Percentiles rank a stretch among this genome's conserved stretches.
phyloP scores from a whole-genome alignment of 2,329 filamentous ascomycete genomes.

The Coniochaeta sp. region DNA sequence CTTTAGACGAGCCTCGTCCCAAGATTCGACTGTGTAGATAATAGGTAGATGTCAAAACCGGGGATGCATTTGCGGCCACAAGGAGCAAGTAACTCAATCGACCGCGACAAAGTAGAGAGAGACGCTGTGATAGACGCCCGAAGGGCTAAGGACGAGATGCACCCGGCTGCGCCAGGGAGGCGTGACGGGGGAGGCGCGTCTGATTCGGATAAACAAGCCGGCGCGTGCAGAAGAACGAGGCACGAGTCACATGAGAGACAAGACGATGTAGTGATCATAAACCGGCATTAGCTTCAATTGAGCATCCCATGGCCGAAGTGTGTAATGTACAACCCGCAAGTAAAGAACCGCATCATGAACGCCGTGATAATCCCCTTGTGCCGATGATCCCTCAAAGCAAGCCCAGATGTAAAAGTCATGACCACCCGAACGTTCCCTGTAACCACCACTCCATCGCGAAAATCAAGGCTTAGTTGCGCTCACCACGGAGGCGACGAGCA shows the following conservation, averaged over 20 bases:
- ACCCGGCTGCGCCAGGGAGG: no score
- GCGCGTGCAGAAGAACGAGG: slow-evolving; percentile 8
- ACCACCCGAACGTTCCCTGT: slow-evolving; percentile 25
- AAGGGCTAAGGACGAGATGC: no score
- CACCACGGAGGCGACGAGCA: slow-evolving; percentile 87
- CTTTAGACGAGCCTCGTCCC: slow-evolving; percentile 17
- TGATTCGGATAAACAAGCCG: neutral
- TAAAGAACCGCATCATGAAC: slow-evolving; percentile 33
- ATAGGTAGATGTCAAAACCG: slow-evolving; percentile 6
- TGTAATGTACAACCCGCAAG: slow-evolving; percentile 33
- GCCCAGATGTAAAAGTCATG: slow-evolving; percentile 19
- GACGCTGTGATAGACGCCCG: no score
- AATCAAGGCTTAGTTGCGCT: slow-evolving; percentile 63
- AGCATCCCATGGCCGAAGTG: slow-evolving; percentile 26
- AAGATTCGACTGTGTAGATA: neutral
- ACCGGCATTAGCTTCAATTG: slow-evolving; percentile 23
- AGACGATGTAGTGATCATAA: slow-evolving; percentile 15
- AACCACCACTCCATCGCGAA: slow-evolving; percentile 21
- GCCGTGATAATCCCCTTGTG: slow-evolving; percentile 32
- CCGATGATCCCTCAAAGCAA: slow-evolving; percentile 16
- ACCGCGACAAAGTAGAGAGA: no score
- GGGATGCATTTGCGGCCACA: neutral
- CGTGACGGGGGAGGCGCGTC: neutral
- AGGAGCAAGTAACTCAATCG: no score
- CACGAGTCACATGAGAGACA: slow-evolving; percentile 12